Evolutionary conservation across 495 filamentous ascomycete species (phyloP), one percentile per base, ranked within the genome.

Genomic region (Lepidopterella palustris): DNA sequence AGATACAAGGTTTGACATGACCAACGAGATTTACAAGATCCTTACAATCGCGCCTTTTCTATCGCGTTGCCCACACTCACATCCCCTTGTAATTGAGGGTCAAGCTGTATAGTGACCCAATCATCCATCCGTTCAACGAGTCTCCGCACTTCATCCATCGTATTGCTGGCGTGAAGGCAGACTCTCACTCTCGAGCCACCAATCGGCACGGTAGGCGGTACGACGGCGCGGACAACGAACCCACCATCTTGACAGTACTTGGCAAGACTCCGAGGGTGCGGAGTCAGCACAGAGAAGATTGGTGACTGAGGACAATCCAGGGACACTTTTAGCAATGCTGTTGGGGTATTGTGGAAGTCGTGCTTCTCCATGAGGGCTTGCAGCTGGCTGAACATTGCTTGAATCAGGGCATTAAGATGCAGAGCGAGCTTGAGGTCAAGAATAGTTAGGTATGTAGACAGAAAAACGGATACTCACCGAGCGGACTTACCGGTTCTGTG

Each of bases 141-240:
- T 2, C 63, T 66, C 1, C 77, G 65, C 11, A 82, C 64, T 54
- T 84, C 73, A 23, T 67, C 68, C 5, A 54, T 61, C 0, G 76
- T 79, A 66, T 83, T 83, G 9, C 72, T 74, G 28, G 78, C 78
- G 64, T 83, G 81, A 25, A 84, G 64, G 66, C 80, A 82, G 6
- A 84, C 61, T 20, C 81, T 70, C 13, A 84, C 71, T 58, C 81
- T 70, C 55, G 79, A 74, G 11, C 67, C 74, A 3, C 80, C 79
- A 3, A 62, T 65, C 0, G 79, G 79, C n/a, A 82, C 80, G 0
- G 80, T 83, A 0, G 81, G 81, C 8, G 79, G 74, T 15, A 83
- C 77, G 20, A 83, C 79, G 4, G 80, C 72, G 11, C 80, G 72
- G 27, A 84, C 77, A 64, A 80, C 75, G 59, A 77, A 80, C 0